Base-by-base conservation (phyloP, 2,329 filamentous ascomycete species). In the Aquanectria penicillioides region DNA sequence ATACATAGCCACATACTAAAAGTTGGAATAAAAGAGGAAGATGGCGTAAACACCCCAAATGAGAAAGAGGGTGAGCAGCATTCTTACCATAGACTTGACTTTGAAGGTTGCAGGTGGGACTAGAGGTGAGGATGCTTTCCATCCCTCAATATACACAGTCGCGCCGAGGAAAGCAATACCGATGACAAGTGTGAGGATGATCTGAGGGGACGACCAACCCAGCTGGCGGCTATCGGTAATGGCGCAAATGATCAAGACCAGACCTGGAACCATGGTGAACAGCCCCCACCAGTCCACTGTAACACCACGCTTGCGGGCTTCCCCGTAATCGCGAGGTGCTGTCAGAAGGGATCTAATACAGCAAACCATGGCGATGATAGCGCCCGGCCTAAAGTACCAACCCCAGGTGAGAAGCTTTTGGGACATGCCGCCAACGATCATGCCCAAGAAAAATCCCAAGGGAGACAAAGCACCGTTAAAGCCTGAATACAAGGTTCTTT, bases 381-480 rank as follows among this genome's bases (percentile, higher is more conserved):
- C 66, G 1, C 88, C 88, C 49, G 91, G 82, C 77, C 83, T 91
- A 71, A 91, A 91, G 71, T 88, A 91, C 85, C 86, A 90, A 4
- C 82, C 73, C 87, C 88, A 91, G 0, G 72, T 76, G 1, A 85
- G 73, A 55, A 82, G 84, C 58, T 90, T 86, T 0, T 83, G 83
- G 3, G 83, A 77, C 1, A 90, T 51, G 1, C 88, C 89, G 0
- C 87, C 87, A 48, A 89, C 80, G 68, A 90, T 85, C 58, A 91
- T 88, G 5, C 89, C 89, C 20, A 79, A 62, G 59, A 83, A 87
- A 73, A 88, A 87, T 0, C 85, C 85, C 5, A 85, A 58, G 4
- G 81, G 79, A 1, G 82, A 83, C 61, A 80, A 79, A 5, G 83
- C 82, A 12, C 85, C 86, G 71, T 89, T n/a, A 81, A 75, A 89